Base-by-base conservation (phyloP, 2,329 filamentous ascomycete species). In the Fusarium agapanthi region DNA sequence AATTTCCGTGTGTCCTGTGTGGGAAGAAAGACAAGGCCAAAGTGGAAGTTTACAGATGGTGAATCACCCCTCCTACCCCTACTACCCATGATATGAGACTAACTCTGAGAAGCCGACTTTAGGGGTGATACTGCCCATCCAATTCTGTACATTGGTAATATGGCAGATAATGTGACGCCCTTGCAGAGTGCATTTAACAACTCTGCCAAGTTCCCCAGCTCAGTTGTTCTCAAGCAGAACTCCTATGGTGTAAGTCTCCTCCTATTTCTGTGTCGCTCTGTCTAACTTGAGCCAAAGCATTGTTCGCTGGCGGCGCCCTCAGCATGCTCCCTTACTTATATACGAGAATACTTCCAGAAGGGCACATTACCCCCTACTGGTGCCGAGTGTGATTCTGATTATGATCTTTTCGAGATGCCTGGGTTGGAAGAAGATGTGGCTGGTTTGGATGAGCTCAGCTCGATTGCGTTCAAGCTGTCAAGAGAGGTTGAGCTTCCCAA, bases 141-240 rank as follows among this genome's bases (percentile, higher is more conserved):
- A 2, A 81, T 87, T 41, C 73, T 87, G 26, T 87, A 83, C 71
- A 78, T 87, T 12, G 81, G 82, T 15, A 86, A 86, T 67, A 73
- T 78, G 35, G 82, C 81, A 20, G 86, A 87, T 68, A 86, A 86
- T 45, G 81, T 86, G 30, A 87, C 86, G n/a, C 86, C 86, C 24
- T 72, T 84, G 6, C 72, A 82, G 24, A 86, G 84, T 67, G 85
- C 86, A 9, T 65, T 80, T n/a, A 85, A 83, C 63, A 85, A 85
- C 79, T 83, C 79, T 22, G 79, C 77, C 6, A 80, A 81, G 1
- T 88, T 88, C 56, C 80, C 81, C 0, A 82, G 81, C 20, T 87
- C 86, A 0, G 81, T 82, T 1, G 78, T 88, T 11, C 75, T 88
- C 32, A 80, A 84, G 18, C 86, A 87, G 72, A 84, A 88, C 48